These are phyloP conservation scores for Ophiosphaerella korrae DNA, from an alignment of 2,329 filamentous ascomycete genomes.

Conservation along the genomic window DNA sequence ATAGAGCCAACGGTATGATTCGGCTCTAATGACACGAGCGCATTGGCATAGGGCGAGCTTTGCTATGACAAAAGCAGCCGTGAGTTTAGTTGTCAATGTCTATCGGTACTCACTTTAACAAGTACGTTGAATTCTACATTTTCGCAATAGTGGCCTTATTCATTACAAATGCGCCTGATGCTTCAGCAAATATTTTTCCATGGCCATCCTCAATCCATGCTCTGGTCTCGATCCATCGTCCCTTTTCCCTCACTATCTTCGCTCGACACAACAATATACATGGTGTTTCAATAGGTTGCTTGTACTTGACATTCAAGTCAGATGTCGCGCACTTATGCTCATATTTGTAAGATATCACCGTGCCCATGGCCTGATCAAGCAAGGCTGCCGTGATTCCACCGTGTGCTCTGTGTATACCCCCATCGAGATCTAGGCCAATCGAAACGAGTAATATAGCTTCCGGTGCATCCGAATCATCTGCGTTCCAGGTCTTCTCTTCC, in stretches of 20 bases:
- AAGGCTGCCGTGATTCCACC: conserved; percentile 32
- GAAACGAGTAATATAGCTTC: conserved; percentile 28
- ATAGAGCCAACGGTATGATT: no score
- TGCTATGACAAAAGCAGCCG: no score
- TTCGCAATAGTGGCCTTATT: conserved; percentile 15
- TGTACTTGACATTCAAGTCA: conserved; percentile 31
- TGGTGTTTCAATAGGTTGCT: conserved; percentile 28
- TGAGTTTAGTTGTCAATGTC: no score
- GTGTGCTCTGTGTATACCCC: conserved; percentile 25
- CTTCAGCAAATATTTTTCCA: conserved; percentile 30
- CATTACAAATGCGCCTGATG: conserved; percentile 24
- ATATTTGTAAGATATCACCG: conserved; percentile 18
- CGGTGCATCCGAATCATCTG: conserved; percentile 17
- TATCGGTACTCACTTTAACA: no score
- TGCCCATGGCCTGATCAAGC: conserved; percentile 36
- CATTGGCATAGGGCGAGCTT: no score
- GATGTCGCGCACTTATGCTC: conserved; percentile 21
- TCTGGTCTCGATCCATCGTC: conserved; percentile 27
- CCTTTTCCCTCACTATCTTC: conserved; percentile 27
- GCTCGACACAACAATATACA: conserved; percentile 24
- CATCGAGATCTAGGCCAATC: conserved; percentile 26
- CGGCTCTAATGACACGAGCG: no score
- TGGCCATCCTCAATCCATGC: conserved; percentile 32
- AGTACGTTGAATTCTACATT: conserved; percentile 1
- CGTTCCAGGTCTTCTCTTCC: conserved; percentile 16